Conservation (phyloP, 306 rosid genomes). For the Ormosia emarginata region DNA sequence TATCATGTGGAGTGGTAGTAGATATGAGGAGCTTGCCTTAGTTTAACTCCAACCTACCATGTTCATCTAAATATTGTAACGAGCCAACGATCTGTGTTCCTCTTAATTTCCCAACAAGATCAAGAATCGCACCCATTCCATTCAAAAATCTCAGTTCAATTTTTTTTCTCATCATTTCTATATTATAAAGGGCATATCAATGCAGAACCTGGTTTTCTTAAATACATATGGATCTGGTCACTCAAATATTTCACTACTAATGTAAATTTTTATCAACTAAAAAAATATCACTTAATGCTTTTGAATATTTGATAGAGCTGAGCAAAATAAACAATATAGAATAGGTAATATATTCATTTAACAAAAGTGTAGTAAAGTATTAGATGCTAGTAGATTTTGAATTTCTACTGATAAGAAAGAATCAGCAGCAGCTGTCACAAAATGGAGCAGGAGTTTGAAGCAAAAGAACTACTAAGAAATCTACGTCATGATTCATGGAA, state of each 20-base stretch:
- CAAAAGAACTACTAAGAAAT: neutral
- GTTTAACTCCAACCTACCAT: no score
- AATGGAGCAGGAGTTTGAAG: neutral
- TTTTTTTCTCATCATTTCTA: neutral
- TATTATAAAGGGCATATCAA: neutral
- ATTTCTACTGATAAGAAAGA: conserved; percentile 5
- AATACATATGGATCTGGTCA: neutral
- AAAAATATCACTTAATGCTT: neutral
- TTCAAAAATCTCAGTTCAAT: neutral
- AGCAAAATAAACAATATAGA: neutral
- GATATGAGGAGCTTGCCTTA: no score
- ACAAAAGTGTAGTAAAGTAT: neutral
- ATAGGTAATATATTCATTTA: neutral
- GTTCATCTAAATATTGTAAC: no score
- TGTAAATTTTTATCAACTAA: neutral
- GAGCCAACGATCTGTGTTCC: no score
- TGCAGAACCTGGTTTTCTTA: neutral
- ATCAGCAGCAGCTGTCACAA: neutral
- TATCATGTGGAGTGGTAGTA: no score
- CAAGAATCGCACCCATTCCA: neutral
- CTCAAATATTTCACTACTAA: neutral
- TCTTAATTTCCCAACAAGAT: no score
- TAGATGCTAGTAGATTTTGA: neutral
- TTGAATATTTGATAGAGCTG: neutral
- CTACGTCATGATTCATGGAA: neutral